phyloP scores from a whole-genome alignment of 106 monocot genomes.

The Allium sativum region DNA sequence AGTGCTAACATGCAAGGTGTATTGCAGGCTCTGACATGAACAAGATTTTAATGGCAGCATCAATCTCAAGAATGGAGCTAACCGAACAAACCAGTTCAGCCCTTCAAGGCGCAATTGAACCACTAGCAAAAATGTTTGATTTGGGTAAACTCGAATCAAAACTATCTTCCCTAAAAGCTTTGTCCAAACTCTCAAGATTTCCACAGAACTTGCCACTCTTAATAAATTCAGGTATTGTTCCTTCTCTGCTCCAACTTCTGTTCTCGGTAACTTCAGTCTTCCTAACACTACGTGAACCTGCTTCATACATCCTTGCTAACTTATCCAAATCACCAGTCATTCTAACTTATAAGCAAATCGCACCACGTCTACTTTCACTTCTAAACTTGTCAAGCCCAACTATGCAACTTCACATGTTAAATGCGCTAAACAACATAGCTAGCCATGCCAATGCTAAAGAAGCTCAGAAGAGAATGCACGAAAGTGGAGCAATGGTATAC shows the following conservation, averaged over 20 bases:
- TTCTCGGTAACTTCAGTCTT: slow-evolving; percentile 87
- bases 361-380: slow-evolving; percentile 65
- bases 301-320: slow-evolving; percentile 58
- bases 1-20: too few relatives aligned
- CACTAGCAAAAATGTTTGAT: slow-evolving; percentile 64
- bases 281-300: slow-evolving; percentile 68
- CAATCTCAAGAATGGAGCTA: slow-evolving; percentile 64
- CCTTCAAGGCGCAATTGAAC: slow-evolving; percentile 54
- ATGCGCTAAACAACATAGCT: slow-evolving; percentile 56
- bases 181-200: slow-evolving; percentile 51
- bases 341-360: slow-evolving; percentile 40
- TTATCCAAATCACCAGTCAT: slow-evolving; percentile 49
- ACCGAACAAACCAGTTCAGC: slow-evolving; percentile 54
- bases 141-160: slow-evolving; percentile 77
- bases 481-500: slow-evolving; percentile 50
- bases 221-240: slow-evolving; percentile 42
- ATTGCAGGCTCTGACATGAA: slow-evolving; percentile 84
- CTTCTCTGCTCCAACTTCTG: slow-evolving; percentile 58
- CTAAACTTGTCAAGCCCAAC: slow-evolving; percentile 50
- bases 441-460: slow-evolving; percentile 34
- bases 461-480: slow-evolving; percentile 39
- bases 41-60: slow-evolving; percentile 84
- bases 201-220: slow-evolving; percentile 34
- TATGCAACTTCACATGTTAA: slow-evolving; percentile 53
- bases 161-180: slow-evolving; percentile 46